Conservation (phyloP, 164 flowering plant genomes). For the Euptelea pleiosperma region DNA sequence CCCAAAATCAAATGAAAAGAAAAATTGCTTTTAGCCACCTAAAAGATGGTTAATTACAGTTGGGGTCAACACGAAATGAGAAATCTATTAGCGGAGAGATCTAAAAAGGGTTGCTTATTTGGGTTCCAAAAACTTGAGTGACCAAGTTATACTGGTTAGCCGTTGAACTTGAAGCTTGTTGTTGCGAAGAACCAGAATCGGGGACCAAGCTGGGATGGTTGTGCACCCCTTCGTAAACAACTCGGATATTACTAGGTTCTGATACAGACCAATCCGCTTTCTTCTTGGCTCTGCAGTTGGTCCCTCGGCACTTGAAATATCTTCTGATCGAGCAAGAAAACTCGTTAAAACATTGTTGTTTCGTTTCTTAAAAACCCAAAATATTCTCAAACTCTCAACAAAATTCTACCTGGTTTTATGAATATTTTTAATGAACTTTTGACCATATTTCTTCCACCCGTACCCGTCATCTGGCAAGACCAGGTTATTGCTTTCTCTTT, state of each 20-base stretch:
- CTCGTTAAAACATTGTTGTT: no score
- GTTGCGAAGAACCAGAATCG: neutral
- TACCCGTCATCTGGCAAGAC: constrained; percentile 25
- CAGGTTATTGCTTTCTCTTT: constrained; percentile 4
- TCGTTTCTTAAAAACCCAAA: no score
- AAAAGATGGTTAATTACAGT: no score
- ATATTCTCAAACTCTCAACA: no score
- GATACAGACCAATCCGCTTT: constrained; percentile 22
- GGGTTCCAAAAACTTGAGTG: constrained; percentile 19
- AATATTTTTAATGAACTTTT: constrained; percentile 28
- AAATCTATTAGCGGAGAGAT: no score
- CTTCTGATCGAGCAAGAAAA: no score
- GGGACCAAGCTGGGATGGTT: constrained; percentile 4
- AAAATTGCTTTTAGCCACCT: no score
- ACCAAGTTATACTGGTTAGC: constrained; percentile 20
- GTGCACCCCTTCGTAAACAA: constrained; percentile 25
- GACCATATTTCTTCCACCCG: constrained; percentile 33
- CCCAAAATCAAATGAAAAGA: no score
- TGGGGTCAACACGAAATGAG: no score
- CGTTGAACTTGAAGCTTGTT: constrained; percentile 2
- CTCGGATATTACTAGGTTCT: neutral
- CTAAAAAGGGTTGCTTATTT: neutral
- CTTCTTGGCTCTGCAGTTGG: constrained; percentile 24
- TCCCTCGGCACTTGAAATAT: constrained; percentile 28
- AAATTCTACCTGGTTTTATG: constrained; percentile 21